A percentile compares a stretch with the other conserved stretches of the same genome.
Evolutionary conservation across 1,284 basidiomycete species (phyloP).

Genomic region (Nidula niveotomentosa): DNA sequence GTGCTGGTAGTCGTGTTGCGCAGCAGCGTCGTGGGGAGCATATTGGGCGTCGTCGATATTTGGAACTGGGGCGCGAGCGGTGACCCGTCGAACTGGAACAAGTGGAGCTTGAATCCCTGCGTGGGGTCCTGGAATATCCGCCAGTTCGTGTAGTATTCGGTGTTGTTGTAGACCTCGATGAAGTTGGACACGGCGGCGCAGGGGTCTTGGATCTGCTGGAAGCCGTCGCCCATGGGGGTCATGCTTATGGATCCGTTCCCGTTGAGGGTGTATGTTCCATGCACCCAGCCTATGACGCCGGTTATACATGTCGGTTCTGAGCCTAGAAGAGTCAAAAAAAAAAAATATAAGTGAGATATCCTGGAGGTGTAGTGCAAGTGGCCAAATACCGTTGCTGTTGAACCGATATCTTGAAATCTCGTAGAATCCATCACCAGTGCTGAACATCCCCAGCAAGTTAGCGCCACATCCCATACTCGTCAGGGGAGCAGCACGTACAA

Average conservation of each 20-base stretch:
- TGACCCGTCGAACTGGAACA: constrained; percentile 65
- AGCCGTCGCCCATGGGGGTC: constrained; percentile 78
- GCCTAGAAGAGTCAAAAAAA: constrained; percentile 37
- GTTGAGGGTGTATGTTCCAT: constrained; percentile 72
- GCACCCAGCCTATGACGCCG: constrained; percentile 84
- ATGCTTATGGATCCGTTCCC: constrained; percentile 78
- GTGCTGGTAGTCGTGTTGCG: constrained; percentile 37
- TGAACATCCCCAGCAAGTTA: background rate
- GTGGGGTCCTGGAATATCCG: constrained; percentile 56
- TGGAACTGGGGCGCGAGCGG: constrained; percentile 62
- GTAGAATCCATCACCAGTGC: constrained; percentile 72
- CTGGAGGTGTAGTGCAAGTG: constrained; percentile 7
- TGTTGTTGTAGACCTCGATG: constrained; percentile 78
- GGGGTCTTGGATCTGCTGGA: constrained; percentile 89
- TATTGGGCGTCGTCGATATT: constrained; percentile 57
- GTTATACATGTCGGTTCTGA: constrained; percentile 79
- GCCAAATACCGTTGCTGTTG: constrained; percentile 66
- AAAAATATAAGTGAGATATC: constrained; percentile 3
- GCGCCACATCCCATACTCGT: background rate
- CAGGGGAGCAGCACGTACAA: constrained; percentile 61
- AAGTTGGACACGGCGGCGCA: constrained; percentile 87
- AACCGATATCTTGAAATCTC: constrained; percentile 91
- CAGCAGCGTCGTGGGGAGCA: constrained; percentile 59
- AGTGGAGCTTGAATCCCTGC: constrained; percentile 60
- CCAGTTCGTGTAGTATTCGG: constrained; percentile 57